Evolutionary conservation across 257 asterid genomes (phyloP), one percentile per base, ranked within the genome.

Genomic region (Solanum sitiens): DNA sequence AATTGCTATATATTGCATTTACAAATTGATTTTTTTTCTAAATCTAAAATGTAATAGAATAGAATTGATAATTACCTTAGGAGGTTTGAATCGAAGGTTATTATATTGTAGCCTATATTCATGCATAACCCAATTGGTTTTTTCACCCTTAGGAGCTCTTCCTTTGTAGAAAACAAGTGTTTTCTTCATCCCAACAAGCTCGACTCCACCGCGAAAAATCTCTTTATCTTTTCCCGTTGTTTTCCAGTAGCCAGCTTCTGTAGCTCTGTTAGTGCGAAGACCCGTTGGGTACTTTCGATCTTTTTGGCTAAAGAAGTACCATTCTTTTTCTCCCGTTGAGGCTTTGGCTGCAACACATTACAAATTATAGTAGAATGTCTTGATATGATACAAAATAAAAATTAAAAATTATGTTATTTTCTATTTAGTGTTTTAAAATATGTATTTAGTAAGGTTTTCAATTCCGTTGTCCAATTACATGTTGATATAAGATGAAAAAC

Each of bases 61-160:
- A 56, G 65, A 56, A 56, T 18, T 56, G 65, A 1, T 2, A 56
- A 8, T 59, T 35, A 35, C 65, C 97, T 94, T 94, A 1, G 93
- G 42, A 45, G 95, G 89, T 82, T 92, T 93, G 94, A 90, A 92
- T 25, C 94, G 87, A 77, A 75, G 90, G 87, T 92, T 94, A 88
- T 92, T 94, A 88, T 92, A 82, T 53, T 94, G 91, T 0, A 92
- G 92, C 23, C 98, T 91, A 82, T 95, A 95, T 75, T 95, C 98
- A 89, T 94, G 98, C 97, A 95, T 95, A 25, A 95, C 98, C 98
- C 98, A 94, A 35, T 95, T 95, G 53, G 98, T 94, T 37, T 95
- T 95, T 67, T 94, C 97, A 33, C 98, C 98, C 88, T 95, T 95
- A 11, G 98, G 98, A 91, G 98, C 98, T 90, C 98, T 91, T 10